Conservation (phyloP, 148 eudicot genomes). For the Fagopyrum esculentum region DNA sequence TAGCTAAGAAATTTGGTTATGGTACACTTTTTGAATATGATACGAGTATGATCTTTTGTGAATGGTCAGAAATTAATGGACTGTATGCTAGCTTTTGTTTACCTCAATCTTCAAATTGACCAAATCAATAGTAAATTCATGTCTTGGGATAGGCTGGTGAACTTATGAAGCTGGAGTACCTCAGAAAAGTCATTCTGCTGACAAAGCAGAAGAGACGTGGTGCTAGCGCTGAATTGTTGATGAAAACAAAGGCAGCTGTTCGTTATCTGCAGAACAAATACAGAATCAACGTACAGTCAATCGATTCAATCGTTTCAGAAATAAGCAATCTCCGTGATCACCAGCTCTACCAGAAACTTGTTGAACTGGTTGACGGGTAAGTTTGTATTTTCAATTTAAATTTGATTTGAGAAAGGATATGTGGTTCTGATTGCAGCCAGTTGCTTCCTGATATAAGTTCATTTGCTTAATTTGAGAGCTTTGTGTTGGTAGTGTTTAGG, state of each 20-base stretch:
- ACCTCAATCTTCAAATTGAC: background rate
- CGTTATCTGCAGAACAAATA: conserved; percentile 91
- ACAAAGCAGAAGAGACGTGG: conserved; percentile 75
- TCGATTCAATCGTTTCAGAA: conserved; percentile 92
- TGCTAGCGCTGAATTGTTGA: conserved; percentile 62
- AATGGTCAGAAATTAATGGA: too few relatives aligned
- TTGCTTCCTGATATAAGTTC: background rate
- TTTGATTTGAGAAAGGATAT: background rate
- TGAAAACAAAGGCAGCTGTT: conserved; percentile 93
- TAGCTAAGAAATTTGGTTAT: background rate
- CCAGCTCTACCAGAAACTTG: conserved; percentile 87
- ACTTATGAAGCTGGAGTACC: conserved; percentile 83
- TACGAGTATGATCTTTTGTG: too few relatives aligned
- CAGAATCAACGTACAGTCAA: conserved; percentile 92
- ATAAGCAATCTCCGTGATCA: conserved; percentile 78
- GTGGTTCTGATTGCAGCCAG: too few relatives aligned
- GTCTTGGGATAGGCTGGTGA: conserved; percentile 57
- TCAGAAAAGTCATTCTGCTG: conserved; percentile 67
- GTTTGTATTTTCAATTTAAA: conserved; percentile 8
- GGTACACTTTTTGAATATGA: background rate
- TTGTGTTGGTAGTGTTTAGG: background rate
- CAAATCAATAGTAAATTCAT: background rate
- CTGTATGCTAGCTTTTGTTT: background rate
- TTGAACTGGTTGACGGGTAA: conserved; percentile 74
- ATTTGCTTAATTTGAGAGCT: background rate